These are phyloP conservation scores for Trypanosoma avium DNA, from an alignment of 208 protist genomes.

Conservation along the genomic window DNA sequence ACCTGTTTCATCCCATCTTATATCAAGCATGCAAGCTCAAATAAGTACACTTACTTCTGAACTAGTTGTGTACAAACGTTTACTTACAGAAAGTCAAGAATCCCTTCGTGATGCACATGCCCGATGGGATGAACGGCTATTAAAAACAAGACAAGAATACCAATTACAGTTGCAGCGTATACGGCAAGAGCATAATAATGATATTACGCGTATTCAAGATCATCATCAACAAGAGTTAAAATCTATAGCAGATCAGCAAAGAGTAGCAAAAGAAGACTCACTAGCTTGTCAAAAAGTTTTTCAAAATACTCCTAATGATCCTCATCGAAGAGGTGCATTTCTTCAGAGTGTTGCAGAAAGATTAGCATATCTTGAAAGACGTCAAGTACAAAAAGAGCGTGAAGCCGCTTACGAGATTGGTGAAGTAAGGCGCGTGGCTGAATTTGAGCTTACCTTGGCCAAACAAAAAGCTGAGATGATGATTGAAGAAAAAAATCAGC, in stretches of 20 bases:
- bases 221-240: slow-evolving; percentile 41
- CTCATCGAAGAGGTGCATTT: slow-evolving; percentile 28
- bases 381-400: slow-evolving; percentile 55
- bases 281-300: slow-evolving; percentile 7
- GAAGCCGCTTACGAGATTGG: slow-evolving; percentile 51
- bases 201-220: slow-evolving; percentile 44
- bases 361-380: slow-evolving; percentile 62
- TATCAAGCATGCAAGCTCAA: slow-evolving; percentile 30
- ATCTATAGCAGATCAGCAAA: slow-evolving; percentile 20
- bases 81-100: slow-evolving; percentile 26
- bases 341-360: slow-evolving; percentile 57
- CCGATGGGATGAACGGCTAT: slow-evolving; percentile 41
- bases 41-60: slow-evolving; percentile 25
- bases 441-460: slow-evolving; percentile 59
- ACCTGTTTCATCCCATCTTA: slow-evolving; percentile 2
- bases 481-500: slow-evolving; percentile 81
- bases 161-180: slow-evolving; percentile 36
- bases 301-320: neutral
- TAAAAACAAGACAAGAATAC: slow-evolving; percentile 36
- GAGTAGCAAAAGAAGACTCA: slow-evolving; percentile 1
- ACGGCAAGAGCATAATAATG: slow-evolving; percentile 44
- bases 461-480: slow-evolving; percentile 62
- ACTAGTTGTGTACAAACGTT: slow-evolving; percentile 32
- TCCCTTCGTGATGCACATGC: slow-evolving; percentile 29
- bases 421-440: slow-evolving; percentile 57